Evolutionary conservation across 257 asterid species (phyloP).

Genomic region (Rhazya stricta): DNA sequence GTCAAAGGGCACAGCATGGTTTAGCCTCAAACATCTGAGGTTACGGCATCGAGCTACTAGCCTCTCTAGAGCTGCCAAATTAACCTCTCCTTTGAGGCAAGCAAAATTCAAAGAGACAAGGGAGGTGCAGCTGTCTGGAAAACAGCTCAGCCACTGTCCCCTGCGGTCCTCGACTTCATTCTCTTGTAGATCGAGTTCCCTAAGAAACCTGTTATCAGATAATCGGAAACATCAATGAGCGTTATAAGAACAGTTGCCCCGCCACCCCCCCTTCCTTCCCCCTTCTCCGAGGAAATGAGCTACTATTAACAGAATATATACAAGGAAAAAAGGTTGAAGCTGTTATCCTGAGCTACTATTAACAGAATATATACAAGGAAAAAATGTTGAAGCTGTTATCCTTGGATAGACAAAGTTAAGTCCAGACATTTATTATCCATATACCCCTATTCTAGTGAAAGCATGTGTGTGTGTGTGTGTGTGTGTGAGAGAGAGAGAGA

Average conservation of each 20-base stretch:
- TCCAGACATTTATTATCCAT: background rate
- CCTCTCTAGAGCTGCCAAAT: slow-evolving; percentile 59
- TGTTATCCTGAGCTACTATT: background rate
- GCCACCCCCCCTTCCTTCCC: too few species aligned
- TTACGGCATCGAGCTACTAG: slow-evolving; percentile 59
- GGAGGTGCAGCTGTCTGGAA: slow-evolving; percentile 67
- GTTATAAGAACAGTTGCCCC: background rate
- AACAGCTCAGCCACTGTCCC: slow-evolving; percentile 88
- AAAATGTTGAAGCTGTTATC: background rate
- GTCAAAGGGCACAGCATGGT: slow-evolving; percentile 55
- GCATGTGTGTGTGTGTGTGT: too few species aligned
- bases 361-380: background rate
- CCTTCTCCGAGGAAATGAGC: too few species aligned
- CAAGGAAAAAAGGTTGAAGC: background rate
- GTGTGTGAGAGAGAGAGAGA: too few species aligned
- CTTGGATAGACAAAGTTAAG: background rate
- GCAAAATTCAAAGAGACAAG: slow-evolving; percentile 75
- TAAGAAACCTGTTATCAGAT: slow-evolving; percentile 45
- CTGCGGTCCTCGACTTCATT: slow-evolving; percentile 68
- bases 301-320: background rate
- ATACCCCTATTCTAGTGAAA: background rate
- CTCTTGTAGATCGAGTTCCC: slow-evolving; percentile 83
- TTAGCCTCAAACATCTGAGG: slow-evolving; percentile 61
- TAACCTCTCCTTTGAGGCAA: slow-evolving; percentile 80
- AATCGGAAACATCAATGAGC: background rate